Conservation (phyloP, 306 rosid species). For the Carpinus fangiana region DNA sequence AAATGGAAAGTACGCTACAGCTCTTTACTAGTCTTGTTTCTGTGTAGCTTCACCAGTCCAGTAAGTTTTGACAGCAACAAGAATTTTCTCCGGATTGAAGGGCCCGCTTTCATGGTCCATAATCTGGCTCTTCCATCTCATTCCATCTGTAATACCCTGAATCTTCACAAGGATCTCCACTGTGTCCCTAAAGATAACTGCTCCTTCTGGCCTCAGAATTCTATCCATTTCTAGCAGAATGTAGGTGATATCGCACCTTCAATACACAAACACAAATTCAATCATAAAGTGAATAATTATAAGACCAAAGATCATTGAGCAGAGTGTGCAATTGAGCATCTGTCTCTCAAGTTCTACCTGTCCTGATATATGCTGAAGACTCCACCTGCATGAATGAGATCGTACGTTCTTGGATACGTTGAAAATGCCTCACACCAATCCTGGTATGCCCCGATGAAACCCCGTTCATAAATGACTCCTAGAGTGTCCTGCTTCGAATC, state of each 20-base stretch:
- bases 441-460: slow-evolving; percentile 85
- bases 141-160: slow-evolving; percentile 60
- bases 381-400: slow-evolving; percentile 81
- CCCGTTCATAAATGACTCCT: slow-evolving; percentile 83
- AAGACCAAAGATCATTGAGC: not conserved
- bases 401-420: slow-evolving; percentile 92
- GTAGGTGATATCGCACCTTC: slow-evolving; percentile 72
- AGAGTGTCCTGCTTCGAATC: slow-evolving; percentile 70
- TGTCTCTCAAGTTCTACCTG: slow-evolving; percentile 41
- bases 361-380: slow-evolving; percentile 86
- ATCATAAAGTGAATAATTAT: slow-evolving; percentile 9
- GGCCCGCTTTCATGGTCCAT: slow-evolving; percentile 96
- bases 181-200: slow-evolving; percentile 74
- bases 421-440: slow-evolving; percentile 98
- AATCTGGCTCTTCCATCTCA: slow-evolving; percentile 84
- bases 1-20: not conserved
- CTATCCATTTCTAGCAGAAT: slow-evolving; percentile 92
- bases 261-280: slow-evolving; percentile 18
- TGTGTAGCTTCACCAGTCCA: slow-evolving; percentile 66
- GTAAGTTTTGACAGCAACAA: slow-evolving; percentile 70
- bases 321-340: not conserved
- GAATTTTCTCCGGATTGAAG: slow-evolving; percentile 92
- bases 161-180: slow-evolving; percentile 80
- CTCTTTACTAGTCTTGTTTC: slow-evolving; percentile 29
- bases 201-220: slow-evolving; percentile 91